Evolutionary conservation across 2,329 filamentous ascomycete species (phyloP), one percentile per base, ranked within the genome.

Genomic region (Diplodia mutila): DNA sequence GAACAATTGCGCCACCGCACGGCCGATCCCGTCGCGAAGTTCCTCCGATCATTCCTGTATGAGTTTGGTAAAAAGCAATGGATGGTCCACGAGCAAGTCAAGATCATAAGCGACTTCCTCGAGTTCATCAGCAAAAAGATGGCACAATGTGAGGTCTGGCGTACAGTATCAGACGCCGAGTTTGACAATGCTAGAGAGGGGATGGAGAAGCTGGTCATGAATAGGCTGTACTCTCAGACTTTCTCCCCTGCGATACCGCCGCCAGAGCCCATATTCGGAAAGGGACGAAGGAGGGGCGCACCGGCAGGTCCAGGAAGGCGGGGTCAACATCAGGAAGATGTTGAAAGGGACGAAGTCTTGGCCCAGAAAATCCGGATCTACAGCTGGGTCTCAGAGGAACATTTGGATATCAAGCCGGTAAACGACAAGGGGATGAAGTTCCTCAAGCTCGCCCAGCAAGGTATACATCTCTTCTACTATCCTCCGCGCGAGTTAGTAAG

Each of bases 191-290:
- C 95, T 16, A 89, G 94, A 72, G 95, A 99, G 81, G 95, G 95
- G 39, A 99, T 99, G 95, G 95, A 99, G 82, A 99, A 99, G 78
- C 85, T 99, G 4, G 96, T 99, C 72, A 99, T 99, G 96, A 99
- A 99, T 77, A 86, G 96, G 67, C 82, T 99, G 4, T 99, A 99
- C 79, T 89, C 89, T 0, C 95, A 99, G 79, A 98, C 95, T 0
- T 99, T 99, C 77, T 97, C 94, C 0, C 95, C 95, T 0, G 92
- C 92, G 16, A 99, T 99, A 70, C 88, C 93, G 3, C 86, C 92
- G 0, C 90, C 93, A 3, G 91, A 93, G 69, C 90, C 90, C 2
- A 86, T 91, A 42, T 53, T 61, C 23, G 88, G 23, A 86, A 67
- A 67, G 25, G 49, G 34, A 6, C 46, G 55, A 23, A 67, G 55